Evolutionary conservation across 441 rosid species (phyloP).

Genomic region (Adansonia grandidieri): DNA sequence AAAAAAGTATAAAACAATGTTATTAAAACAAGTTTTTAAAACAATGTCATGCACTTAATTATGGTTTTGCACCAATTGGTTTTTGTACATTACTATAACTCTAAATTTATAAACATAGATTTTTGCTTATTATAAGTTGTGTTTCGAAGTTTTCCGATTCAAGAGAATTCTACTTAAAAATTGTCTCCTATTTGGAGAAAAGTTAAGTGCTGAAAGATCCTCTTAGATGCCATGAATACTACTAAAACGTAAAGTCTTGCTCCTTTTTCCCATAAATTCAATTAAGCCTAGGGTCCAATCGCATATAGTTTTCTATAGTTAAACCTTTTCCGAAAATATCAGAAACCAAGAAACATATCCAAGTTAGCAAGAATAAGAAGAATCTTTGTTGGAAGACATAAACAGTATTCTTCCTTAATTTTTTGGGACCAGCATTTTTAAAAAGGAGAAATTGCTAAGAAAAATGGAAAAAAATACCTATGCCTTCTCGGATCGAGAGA

Average conservation of each 20-base stretch:
- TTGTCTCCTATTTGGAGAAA: neutral
- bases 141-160: neutral
- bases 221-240: neutral
- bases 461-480: conserved; percentile 47
- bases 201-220: neutral
- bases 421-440: neutral
- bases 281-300: neutral
- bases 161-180: neutral
- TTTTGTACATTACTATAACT: no score
- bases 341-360: neutral
- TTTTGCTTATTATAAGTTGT: neutral
- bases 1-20: neutral
- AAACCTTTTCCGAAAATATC: neutral
- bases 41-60: no score
- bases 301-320: neutral
- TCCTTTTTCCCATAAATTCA: neutral
- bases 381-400: neutral
- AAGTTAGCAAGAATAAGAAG: neutral
- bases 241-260: neutral
- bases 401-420: neutral
- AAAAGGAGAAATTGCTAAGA: neutral
- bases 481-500: conserved; percentile 86
- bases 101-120: no score
- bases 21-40: no score
- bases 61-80: no score